phyloP scores from a whole-genome alignment of 2,329 filamentous ascomycete genomes.

The Bipolaris oryzae region DNA sequence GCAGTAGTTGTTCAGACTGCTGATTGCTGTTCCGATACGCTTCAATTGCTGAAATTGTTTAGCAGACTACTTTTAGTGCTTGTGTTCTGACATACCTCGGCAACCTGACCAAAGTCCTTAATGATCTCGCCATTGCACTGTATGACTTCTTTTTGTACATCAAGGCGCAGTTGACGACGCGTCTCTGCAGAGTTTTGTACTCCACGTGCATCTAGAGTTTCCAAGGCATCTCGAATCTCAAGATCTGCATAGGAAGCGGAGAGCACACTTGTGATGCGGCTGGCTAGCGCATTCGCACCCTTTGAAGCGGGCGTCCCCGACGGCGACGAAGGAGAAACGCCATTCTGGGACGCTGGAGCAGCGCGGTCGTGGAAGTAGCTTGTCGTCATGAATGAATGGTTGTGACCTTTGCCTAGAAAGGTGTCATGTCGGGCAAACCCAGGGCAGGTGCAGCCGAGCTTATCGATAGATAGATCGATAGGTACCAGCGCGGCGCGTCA shows the following conservation, averaged over 20 bases:
- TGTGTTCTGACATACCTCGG: conserved; percentile 58
- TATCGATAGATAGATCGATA: conserved; percentile 39
- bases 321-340: conserved; percentile 35
- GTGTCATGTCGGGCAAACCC: conserved; percentile 21
- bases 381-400: conserved; percentile 33
- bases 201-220: conserved; percentile 74
- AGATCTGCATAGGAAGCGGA: conserved; percentile 92
- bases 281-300: conserved; percentile 70
- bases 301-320: conserved; percentile 31
- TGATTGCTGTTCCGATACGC: conserved; percentile 79
- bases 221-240: conserved; percentile 85
- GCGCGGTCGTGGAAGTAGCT: conserved; percentile 43
- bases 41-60: conserved; percentile 72
- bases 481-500: conserved; percentile 24
- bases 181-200: conserved; percentile 77
- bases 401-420: conserved; percentile 17
- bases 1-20: conserved; percentile 78
- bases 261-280: conserved; percentile 82
- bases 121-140: conserved; percentile 90
- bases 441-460: conserved; percentile 32
- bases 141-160: conserved; percentile 90
- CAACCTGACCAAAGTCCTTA: conserved; percentile 84
- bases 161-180: conserved; percentile 77
- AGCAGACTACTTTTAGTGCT: conserved; percentile 22
- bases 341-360: conserved; percentile 35